These are phyloP conservation scores for Plectosphaerella plurivora DNA, from an alignment of 2,329 filamentous ascomycete species.

Conservation along the genomic window DNA sequence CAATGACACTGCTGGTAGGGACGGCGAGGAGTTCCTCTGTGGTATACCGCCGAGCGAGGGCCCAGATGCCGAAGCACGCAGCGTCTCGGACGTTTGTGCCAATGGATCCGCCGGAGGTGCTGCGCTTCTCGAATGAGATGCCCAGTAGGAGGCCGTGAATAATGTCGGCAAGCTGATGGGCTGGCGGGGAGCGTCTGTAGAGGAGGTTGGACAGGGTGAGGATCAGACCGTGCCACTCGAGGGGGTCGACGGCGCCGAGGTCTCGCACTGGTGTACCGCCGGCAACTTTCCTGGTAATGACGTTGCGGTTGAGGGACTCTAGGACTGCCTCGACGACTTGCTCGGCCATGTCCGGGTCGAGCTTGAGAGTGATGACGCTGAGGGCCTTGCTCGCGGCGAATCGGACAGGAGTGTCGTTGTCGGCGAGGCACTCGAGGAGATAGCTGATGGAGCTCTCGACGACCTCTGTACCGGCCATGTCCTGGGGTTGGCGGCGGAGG, in stretches of 20 bases:
- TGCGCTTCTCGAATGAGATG: conserved; percentile 83
- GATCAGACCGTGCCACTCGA: conserved; percentile 90
- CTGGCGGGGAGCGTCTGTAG: conserved; percentile 77
- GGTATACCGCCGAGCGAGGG: conserved; percentile 79
- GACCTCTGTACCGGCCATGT: conserved; percentile 43
- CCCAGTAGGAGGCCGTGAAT: conserved; percentile 74
- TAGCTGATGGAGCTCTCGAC: conserved; percentile 80
- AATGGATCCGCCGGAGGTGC: conserved; percentile 75
- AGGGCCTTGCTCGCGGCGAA: conserved; percentile 90
- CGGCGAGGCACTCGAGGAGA: conserved; percentile 71
- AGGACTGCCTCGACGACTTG: conserved; percentile 87
- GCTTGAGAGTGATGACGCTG: conserved; percentile 76
- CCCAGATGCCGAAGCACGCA: conserved; percentile 95
- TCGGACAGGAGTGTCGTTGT: conserved; percentile 87
- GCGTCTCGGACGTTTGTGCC: conserved; percentile 92
- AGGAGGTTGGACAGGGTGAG: conserved; percentile 82
- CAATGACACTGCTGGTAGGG: conserved; percentile 38
- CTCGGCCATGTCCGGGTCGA: conserved; percentile 74
- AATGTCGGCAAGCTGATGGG: conserved; percentile 65
- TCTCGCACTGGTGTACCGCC: conserved; percentile 42
- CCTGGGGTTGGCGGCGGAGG: conserved; percentile 45
- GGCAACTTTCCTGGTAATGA: conserved; percentile 46
- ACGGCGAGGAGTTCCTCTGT: conserved; percentile 71
- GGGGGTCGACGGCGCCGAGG: conserved; percentile 70
- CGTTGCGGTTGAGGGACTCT: conserved; percentile 58